Evolutionary conservation across 805 yeast genomes (phyloP).

Genomic region (Kluyveromyces dobzhanskii): DNA sequence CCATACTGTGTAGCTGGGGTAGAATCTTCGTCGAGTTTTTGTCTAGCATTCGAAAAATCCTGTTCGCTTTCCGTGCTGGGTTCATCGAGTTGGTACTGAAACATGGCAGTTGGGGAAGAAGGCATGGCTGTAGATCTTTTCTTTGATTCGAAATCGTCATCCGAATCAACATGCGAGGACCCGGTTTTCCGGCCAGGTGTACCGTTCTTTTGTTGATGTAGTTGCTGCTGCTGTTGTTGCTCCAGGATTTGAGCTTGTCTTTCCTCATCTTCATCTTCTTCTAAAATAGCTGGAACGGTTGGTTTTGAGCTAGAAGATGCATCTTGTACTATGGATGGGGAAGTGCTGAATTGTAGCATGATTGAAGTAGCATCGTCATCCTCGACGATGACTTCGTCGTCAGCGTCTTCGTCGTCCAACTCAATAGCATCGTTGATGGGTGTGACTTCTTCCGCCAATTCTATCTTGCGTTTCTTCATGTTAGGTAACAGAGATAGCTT

Average conservation of each 20-base stretch:
- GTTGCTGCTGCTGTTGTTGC: background rate
- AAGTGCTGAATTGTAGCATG: conserved; percentile 13
- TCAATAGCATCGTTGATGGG: background rate
- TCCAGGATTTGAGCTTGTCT: background rate
- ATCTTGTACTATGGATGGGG: conserved; percentile 7
- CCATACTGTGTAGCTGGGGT: conserved; percentile 22
- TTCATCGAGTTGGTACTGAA: conserved; percentile 15
- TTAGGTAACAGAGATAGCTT: conserved; percentile 20
- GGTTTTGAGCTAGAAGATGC: conserved; percentile 1
- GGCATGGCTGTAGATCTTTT: conserved; percentile 22
- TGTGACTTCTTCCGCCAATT: background rate
- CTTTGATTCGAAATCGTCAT: conserved; percentile 9
- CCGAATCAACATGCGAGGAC: background rate
- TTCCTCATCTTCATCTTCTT: conserved; percentile 6
- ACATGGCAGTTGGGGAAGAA: conserved; percentile 27
- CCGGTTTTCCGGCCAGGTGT: conserved; percentile 1
- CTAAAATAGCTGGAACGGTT: conserved; percentile 5
- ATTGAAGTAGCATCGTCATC: conserved; percentile 18
- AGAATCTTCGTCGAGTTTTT: conserved; percentile 13
- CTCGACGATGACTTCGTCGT: conserved; percentile 11
- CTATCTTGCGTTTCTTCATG: conserved; percentile 1
- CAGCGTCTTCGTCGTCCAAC: conserved; percentile 4
- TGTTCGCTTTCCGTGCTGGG: conserved; percentile 7
- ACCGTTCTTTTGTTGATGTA: conserved; percentile 6
- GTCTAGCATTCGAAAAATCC: conserved; percentile 9